Evolutionary conservation across 768 basidiomycete species (phyloP).

Genomic region (Agaricus sinodeliciosus): DNA sequence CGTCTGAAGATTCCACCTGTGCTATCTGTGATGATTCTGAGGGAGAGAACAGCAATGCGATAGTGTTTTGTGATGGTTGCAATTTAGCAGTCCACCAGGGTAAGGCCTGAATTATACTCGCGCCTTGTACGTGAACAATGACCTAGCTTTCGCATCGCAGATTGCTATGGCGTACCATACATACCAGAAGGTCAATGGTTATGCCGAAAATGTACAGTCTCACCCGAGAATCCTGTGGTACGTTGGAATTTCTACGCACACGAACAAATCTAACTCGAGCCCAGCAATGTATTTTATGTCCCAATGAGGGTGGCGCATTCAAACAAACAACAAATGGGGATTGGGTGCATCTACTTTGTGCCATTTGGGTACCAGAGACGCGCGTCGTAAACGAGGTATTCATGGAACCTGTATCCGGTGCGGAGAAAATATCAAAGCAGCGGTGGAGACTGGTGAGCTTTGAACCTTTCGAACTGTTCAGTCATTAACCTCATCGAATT

Average conservation of each 20-base stretch:
- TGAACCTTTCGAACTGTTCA: neutral
- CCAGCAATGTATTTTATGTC: constrained; percentile 92
- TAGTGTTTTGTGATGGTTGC: constrained; percentile 98
- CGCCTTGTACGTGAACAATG: neutral
- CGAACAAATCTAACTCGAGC: neutral
- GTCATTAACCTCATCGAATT: neutral
- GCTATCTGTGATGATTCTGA: constrained; percentile 98
- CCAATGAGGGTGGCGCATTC: constrained; percentile 96
- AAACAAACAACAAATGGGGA: constrained; percentile 91
- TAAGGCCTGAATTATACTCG: constrained; percentile 21
- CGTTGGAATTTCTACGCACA: constrained; percentile 21
- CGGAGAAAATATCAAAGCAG: constrained; percentile 81
- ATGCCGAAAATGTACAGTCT: constrained; percentile 96
- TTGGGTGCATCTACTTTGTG: constrained; percentile 95
- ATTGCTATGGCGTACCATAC: constrained; percentile 98
- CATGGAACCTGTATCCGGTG: constrained; percentile 95
- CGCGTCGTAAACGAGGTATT: constrained; percentile 90
- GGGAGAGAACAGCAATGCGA: constrained; percentile 97
- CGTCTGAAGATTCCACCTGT: constrained; percentile 94
- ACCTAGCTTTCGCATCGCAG: constrained; percentile 39
- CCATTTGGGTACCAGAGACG: constrained; percentile 96
- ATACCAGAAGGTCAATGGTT: constrained; percentile 99
- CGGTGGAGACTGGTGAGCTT: constrained; percentile 86
- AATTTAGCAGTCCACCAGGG: constrained; percentile 99
- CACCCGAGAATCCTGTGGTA: constrained; percentile 93